A percentile compares a stretch with the other conserved stretches of the same genome.
Evolutionary conservation across 108 stramenopile genomes (phyloP).

Genomic region (Phaeodactylum tricornutum): DNA sequence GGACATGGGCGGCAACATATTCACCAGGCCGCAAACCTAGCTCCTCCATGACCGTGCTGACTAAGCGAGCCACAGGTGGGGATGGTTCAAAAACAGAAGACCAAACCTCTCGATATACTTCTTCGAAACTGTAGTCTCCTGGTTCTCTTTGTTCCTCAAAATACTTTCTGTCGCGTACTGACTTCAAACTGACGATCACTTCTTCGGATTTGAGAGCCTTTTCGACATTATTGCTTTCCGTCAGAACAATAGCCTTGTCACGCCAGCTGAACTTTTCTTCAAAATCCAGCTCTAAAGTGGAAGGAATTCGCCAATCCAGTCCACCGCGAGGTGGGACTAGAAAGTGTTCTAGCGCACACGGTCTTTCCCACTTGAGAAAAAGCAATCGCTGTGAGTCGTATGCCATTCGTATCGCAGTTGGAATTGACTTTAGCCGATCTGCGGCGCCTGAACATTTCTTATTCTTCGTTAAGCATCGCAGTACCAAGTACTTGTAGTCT

Average conservation of each 20-base stretch:
- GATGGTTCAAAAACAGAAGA: conserved; percentile 34
- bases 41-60: conserved; percentile 11
- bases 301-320: conserved; percentile 30
- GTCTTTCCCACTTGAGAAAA: conserved; percentile 32
- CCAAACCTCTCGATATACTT: conserved; percentile 24
- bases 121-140: too few relatives aligned
- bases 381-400: conserved; percentile 20
- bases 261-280: too few relatives aligned
- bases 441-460: conserved; percentile 27
- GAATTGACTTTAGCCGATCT: conserved; percentile 31
- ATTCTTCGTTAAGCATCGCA: conserved; percentile 11
- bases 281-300: conserved; percentile 7
- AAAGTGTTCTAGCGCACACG: conserved; percentile 31
- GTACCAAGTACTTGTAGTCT: conserved; percentile 21
- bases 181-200: too few relatives aligned
- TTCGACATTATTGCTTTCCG: too few relatives aligned
- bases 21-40: conserved; percentile 20
- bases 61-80: conserved; percentile 12
- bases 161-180: too few relatives aligned
- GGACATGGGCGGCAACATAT: conserved; percentile 32
- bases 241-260: too few relatives aligned
- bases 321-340: conserved; percentile 23
- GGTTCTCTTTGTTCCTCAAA: too few relatives aligned
- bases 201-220: too few relatives aligned
- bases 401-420: conserved; percentile 19